phyloP scores from a whole-genome alignment of 176 grass and related monocot species.

The Pontederia crassipes region DNA sequence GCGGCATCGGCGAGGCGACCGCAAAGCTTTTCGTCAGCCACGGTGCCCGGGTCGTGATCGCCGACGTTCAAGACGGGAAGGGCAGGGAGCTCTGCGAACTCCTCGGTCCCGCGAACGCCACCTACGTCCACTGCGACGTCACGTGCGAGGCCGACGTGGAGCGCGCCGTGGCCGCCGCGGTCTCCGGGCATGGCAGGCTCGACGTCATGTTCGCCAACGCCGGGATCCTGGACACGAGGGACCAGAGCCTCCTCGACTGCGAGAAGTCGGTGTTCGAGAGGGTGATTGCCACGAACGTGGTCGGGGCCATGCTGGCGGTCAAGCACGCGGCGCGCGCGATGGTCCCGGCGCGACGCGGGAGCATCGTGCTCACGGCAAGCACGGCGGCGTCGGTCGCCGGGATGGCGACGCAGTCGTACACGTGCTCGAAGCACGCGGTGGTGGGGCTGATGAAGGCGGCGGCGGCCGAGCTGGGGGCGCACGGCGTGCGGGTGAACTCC shows the following conservation, averaged over 20 bases:
- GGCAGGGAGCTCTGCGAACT: too few relatives aligned
- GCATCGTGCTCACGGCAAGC: slow-evolving; percentile 24
- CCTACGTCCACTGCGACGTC: too few relatives aligned
- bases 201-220: not conserved
- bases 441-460: slow-evolving; percentile 17
- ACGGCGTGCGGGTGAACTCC: slow-evolving; percentile 19
- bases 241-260: not conserved
- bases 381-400: slow-evolving; percentile 2
- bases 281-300: not conserved
- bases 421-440: slow-evolving; percentile 23
- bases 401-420: slow-evolving; percentile 11
- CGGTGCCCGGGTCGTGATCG: too few relatives aligned
- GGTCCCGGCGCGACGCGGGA: slow-evolving; percentile 4
- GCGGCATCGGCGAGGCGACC: too few relatives aligned
- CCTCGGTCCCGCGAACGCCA: too few relatives aligned
- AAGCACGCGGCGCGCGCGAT: not conserved
- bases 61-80: too few relatives aligned
- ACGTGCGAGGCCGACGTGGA: too few relatives aligned
- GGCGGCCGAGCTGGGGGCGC: slow-evolving; percentile 13
- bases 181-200: not conserved
- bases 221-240: not conserved
- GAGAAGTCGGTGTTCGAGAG: not conserved
- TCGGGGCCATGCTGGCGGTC: not conserved
- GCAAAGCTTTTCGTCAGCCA: too few relatives aligned
- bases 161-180: too few relatives aligned